Evolutionary conservation across 805 yeast genomes (phyloP), one percentile per base, ranked within the genome.

Genomic region (Wickerhamiella alocasiicola): DNA sequence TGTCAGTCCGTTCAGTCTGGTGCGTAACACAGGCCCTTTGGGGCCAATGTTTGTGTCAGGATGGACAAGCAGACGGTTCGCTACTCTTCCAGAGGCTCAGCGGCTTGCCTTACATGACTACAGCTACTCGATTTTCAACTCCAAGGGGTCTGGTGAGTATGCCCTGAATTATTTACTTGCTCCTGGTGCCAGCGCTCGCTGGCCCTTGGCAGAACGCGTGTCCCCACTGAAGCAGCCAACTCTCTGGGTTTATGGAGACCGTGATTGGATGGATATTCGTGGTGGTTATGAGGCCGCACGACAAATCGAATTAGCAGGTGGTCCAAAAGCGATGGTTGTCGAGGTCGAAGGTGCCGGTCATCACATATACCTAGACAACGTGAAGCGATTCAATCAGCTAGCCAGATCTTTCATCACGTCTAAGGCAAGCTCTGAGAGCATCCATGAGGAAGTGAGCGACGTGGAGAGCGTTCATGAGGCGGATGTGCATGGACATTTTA

Each of bases 61-160:
- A 17, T 91, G 97, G 97, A 74, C 93, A 3, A 68, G 74, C 6
- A 65, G 95, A 41, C 61, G 97, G 38, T 88, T 91, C 56, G 72
- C 84, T 17, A 67, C 70, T 31, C 61, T 82, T 30, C 47, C 58
- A 5, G 44, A 44, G 2, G 55, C 53, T 23, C 78, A 77, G 51
- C 59, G 68, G 17, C 57, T 60, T 17, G 63, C 72, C 5, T 62
- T 88, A 48, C 97, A 91, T 54, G 66, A 67, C 48, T 91, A 91
- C 56, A 66, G 88, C 0, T 87, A 88, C 59, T 72, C 77, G 3
- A 82, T 87, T 9, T 91, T 91, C 66, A 81, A 78, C 48, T 78
- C 82, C 6, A 72, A 68, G 3, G 98, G 98, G 0, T 81, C 93
- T 0, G 97, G 97, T 5, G 98, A 88, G 61, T 88, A 88, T 56